Conservation (phyloP, 2,329 filamentous ascomycete genomes). For the Exophiala bonariae region DNA sequence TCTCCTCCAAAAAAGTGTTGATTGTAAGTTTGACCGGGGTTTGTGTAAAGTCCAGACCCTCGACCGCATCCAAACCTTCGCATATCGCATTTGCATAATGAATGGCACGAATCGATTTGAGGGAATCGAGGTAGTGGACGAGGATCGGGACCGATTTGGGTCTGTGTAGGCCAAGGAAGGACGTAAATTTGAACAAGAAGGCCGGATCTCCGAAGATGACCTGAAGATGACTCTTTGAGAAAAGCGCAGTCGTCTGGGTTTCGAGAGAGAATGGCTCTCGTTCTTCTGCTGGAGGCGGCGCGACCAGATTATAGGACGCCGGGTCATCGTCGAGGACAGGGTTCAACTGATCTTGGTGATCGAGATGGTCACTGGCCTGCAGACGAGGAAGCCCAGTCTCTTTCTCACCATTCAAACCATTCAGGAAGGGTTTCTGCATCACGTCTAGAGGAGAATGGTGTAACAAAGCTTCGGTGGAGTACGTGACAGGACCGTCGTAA, state of each 20-base stretch:
- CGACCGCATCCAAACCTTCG: slow-evolving; percentile 58
- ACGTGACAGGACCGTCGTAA: slow-evolving; percentile 8
- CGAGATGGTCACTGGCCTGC: slow-evolving; percentile 17
- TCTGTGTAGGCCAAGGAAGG: slow-evolving; percentile 62
- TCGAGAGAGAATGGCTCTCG: slow-evolving; percentile 56
- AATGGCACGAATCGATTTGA: slow-evolving; percentile 71
- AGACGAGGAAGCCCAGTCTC: slow-evolving; percentile 21
- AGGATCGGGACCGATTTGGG: slow-evolving; percentile 65
- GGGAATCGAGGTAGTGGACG: slow-evolving; percentile 69
- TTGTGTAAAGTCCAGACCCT: slow-evolving; percentile 57
- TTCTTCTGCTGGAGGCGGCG: slow-evolving; percentile 31
- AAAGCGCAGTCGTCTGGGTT: slow-evolving; percentile 63
- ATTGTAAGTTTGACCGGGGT: slow-evolving; percentile 52
- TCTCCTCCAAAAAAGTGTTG: slow-evolving; percentile 62
- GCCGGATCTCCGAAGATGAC: slow-evolving; percentile 65
- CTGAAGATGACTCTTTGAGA: slow-evolving; percentile 65
- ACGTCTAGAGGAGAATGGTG: slow-evolving; percentile 4
- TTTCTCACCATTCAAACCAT: slow-evolving; percentile 2
- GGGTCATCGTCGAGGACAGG: slow-evolving; percentile 33
- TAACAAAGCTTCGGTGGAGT: slow-evolving; percentile 13
- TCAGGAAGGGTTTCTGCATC: slow-evolving; percentile 3
- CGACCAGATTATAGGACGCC: slow-evolving; percentile 37
- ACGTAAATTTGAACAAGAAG: slow-evolving; percentile 65
- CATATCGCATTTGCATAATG: slow-evolving; percentile 70
- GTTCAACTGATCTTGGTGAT: slow-evolving; percentile 15